phyloP scores from a whole-genome alignment of 2,329 filamentous ascomycete genomes.

The Albifimbria verrucaria region DNA sequence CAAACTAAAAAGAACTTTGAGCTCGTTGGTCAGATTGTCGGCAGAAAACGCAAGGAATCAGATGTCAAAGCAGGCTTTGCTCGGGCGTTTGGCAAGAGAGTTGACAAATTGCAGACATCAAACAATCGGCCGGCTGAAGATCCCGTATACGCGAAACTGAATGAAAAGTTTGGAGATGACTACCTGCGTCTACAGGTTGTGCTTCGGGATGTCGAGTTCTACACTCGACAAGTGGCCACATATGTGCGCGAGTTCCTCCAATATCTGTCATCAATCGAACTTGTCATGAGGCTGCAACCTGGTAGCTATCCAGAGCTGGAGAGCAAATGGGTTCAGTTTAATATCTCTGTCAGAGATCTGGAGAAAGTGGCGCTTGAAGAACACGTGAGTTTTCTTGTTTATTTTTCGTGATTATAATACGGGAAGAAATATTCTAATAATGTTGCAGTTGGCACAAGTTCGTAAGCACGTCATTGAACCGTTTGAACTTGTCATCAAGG shows the following conservation, averaged over 20 bases:
- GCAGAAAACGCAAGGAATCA: conserved; percentile 81
- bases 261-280: conserved; percentile 77
- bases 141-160: conserved; percentile 72
- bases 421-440: conserved; percentile 6
- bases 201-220: conserved; percentile 89
- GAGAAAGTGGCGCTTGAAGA: conserved; percentile 79
- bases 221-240: conserved; percentile 75
- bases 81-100: conserved; percentile 84
- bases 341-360: conserved; percentile 81
- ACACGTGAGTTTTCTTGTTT: conserved; percentile 71
- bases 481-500: conserved; percentile 72
- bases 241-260: conserved; percentile 79
- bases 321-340: conserved; percentile 91
- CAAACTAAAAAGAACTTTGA: conserved; percentile 94
- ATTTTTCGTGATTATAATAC: no score
- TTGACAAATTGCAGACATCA: conserved; percentile 75
- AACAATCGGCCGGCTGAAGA: conserved; percentile 67
- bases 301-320: conserved; percentile 80
- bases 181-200: conserved; percentile 91
- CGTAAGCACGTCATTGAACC: conserved; percentile 82
- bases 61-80: conserved; percentile 81
- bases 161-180: conserved; percentile 87
- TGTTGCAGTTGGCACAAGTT: conserved; percentile 57
- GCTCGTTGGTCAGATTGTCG: conserved; percentile 83
- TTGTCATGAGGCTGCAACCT: conserved; percentile 69